Base-by-base conservation (phyloP, 495 filamentous ascomycete genomes). In the Durotheca rogersii region DNA sequence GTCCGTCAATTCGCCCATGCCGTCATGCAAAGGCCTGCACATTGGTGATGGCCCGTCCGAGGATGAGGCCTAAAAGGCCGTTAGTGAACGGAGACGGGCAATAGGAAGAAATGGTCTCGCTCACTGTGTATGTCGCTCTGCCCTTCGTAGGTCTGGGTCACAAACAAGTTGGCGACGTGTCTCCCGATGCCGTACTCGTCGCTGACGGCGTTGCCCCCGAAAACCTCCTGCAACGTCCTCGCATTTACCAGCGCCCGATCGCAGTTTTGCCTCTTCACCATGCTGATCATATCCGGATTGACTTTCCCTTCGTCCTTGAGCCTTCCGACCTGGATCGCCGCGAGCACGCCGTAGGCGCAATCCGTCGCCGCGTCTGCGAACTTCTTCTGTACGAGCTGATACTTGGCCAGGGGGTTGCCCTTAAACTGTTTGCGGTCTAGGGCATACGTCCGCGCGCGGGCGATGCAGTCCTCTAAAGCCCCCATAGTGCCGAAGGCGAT, bases 351-450 rank as follows among this genome's bases (percentile, higher is more conserved):
- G 64, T 88, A 98, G 1, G 90, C 84, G 10, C 87, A 88, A 69
- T 97, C 93, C 0, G 94, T 96, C 6, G 80, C 77, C 10, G 92
- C 93, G 66, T 97, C 91, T 0, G 90, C 85, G 50, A 98, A 73
- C 73, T 98, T 98, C 81, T 96, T 96, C 75, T 98, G 93, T 31
- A 98, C 80, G n/a, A 98, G 80, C 69, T 98, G 93, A 59, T 97
- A 98, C 72, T 92, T 96, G 25, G 93, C 93, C 31, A 98, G 74
- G 1, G 93, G 89, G 65, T 97, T 96, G 27, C 85, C 83, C 73
- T 94, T 95, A 81, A 98, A 98, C 69, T 98, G 93, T 68, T 88
- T 92, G 45, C 93, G 78, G 68, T 96, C 88, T 20, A 98, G 72
- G 12, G 90, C 84, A 67, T 98, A 98, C 11, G 81, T 84, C 47